Conservation (phyloP, 768 basidiomycete genomes). For the Butyriboletus loyo region DNA sequence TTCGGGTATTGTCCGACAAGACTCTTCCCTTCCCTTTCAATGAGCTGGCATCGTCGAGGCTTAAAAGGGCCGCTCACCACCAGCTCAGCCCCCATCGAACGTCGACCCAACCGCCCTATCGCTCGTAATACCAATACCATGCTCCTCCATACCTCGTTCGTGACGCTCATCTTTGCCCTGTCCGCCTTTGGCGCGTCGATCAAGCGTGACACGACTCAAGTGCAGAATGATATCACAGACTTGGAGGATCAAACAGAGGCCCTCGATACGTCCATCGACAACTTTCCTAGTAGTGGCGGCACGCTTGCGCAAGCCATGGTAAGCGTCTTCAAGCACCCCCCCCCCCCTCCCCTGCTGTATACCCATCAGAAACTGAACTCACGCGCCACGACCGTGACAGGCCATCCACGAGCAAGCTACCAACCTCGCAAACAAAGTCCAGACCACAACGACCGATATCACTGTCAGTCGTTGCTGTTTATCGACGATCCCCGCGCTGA, state of each 20-base stretch:
- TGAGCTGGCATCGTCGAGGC: background rate
- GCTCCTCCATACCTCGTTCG: constrained; percentile 10
- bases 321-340: background rate
- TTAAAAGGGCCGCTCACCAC: background rate
- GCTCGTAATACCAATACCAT: constrained; percentile 1
- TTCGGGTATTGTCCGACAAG: background rate
- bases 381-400: background rate
- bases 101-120: background rate
- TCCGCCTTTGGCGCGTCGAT: constrained; percentile 9
- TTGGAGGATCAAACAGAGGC: fast-evolving
- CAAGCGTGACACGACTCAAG: background rate
- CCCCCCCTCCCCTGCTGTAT: background rate
- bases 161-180: constrained; percentile 9
- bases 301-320: fast-evolving
- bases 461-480: background rate
- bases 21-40: background rate
- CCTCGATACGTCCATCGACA: background rate
- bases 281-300: background rate
- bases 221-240: background rate
- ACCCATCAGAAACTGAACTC: background rate
- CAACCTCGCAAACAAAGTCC: fast-evolving
- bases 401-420: fast-evolving
- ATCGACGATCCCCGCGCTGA: background rate
- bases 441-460: background rate
- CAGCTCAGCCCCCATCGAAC: background rate